Percentiles rank a stretch among this genome's conserved stretches.
phyloP scores from a whole-genome alignment of 2,329 filamentous ascomycete genomes.

The Pestalotiopsis sp. region DNA sequence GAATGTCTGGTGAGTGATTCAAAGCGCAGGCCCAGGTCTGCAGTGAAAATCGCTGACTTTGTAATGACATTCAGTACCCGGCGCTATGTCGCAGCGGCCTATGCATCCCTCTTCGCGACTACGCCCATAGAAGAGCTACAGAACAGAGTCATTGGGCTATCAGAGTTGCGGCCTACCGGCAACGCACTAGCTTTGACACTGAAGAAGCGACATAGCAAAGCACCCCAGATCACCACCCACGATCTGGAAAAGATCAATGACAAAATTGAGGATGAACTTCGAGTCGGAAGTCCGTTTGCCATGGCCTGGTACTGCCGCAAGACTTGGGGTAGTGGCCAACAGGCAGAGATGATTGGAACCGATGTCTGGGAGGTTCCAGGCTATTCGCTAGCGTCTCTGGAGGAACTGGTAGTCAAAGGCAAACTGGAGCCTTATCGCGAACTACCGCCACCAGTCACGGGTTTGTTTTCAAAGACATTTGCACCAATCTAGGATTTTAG shows the following conservation, averaged over 20 bases:
- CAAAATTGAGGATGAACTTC: conserved; percentile 21
- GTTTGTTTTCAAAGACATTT: neutral
- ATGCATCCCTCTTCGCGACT: conserved; percentile 26
- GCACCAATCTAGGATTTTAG: neutral
- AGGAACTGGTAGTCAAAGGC: conserved; percentile 19
- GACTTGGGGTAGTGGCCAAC: conserved; percentile 23
- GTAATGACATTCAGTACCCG: conserved; percentile 19
- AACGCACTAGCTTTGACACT: conserved; percentile 21
- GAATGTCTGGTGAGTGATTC: conserved; percentile 18
- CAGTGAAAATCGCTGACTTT: neutral
- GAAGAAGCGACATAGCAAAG: conserved; percentile 19
- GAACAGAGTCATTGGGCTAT: conserved; percentile 22
- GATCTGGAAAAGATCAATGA: conserved; percentile 22
- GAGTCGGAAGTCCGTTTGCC: conserved; percentile 16
- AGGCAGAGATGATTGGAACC: conserved; percentile 17
- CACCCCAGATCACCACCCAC: conserved; percentile 18
- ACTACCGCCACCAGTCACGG: conserved; percentile 18
- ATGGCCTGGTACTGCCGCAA: conserved; percentile 29
- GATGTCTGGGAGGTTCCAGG: conserved; percentile 28
- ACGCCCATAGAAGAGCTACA: conserved; percentile 21
- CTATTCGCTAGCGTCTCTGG: conserved; percentile 23
- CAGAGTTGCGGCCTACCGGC: conserved; percentile 25
- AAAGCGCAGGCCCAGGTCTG: neutral
- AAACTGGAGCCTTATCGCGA: conserved; percentile 24
- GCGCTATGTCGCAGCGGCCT: conserved; percentile 27